These are phyloP conservation scores for Marchantia polymorpha DNA, from an alignment of 225 moss, liverwort and hornwort genomes.

Conservation along the genomic window DNA sequence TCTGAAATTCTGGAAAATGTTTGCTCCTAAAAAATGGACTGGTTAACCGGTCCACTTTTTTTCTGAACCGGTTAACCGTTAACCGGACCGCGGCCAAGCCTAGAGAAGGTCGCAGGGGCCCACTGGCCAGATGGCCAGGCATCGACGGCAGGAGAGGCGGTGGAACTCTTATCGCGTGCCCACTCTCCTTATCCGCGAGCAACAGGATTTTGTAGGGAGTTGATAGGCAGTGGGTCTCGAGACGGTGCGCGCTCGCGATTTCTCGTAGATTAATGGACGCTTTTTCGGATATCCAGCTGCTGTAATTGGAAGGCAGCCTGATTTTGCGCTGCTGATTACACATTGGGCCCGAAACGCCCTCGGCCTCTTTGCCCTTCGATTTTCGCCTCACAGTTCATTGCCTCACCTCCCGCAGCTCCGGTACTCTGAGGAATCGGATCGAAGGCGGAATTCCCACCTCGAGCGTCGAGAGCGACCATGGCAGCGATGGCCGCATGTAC, in stretches of 20 bases:
- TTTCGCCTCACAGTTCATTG: too few species aligned
- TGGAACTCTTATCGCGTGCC: constrained; percentile 6
- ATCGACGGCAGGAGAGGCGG: background rate
- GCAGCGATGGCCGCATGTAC: constrained; percentile 26
- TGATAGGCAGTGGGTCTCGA: background rate
- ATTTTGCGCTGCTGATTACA: background rate
- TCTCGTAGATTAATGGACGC: background rate
- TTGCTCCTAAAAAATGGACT: too few species aligned
- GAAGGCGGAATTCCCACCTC: background rate
- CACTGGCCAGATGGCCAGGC: background rate
- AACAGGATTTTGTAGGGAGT: background rate
- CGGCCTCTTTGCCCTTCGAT: background rate
- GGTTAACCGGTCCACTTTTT: too few species aligned
- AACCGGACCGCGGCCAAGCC: too few species aligned
- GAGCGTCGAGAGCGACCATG: background rate
- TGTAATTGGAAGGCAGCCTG: background rate
- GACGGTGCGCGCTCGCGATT: background rate
- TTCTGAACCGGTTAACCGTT: too few species aligned
- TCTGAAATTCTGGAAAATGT: too few species aligned
- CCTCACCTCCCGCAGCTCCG: background rate
- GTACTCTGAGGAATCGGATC: background rate
- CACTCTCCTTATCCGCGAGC: background rate
- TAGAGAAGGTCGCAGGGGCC: too few species aligned
- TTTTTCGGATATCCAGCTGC: background rate
- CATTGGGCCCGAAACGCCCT: background rate